phyloP scores from a whole-genome alignment of 345 rosid genomes.

The Eucalyptus decipiens region DNA sequence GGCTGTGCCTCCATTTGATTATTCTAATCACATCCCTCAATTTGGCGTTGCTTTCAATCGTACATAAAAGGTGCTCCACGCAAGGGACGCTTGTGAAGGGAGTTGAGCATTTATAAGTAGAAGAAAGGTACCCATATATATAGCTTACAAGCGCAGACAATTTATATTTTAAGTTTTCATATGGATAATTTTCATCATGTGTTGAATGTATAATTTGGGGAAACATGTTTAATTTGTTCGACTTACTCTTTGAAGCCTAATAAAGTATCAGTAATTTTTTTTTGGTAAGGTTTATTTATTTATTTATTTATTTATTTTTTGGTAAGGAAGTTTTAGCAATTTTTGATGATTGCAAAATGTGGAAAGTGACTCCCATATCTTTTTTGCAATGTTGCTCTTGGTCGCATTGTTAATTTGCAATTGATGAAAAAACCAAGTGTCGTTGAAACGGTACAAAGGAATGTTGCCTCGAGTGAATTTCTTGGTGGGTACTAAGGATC shows the following conservation, averaged over 20 bases:
- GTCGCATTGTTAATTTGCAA: not conserved
- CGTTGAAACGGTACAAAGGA: not conserved
- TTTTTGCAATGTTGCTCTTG: not conserved
- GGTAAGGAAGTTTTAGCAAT: not conserved
- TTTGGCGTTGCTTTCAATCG: too few relatives aligned
- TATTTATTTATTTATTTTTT: too few relatives aligned
- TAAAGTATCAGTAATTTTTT: too few relatives aligned
- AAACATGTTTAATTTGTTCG: too few relatives aligned
- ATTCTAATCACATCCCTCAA: too few relatives aligned
- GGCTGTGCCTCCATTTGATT: too few relatives aligned
- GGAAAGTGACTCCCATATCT: not conserved
- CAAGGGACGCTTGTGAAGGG: too few relatives aligned
- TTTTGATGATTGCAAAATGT: not conserved
- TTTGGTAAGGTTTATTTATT: too few relatives aligned
- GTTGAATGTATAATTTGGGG: not conserved
- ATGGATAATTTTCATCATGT: not conserved
- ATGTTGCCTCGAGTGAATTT: not conserved
- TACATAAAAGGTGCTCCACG: too few relatives aligned
- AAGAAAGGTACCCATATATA: too few relatives aligned
- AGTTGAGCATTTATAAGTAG: too few relatives aligned
- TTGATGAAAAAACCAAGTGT: not conserved
- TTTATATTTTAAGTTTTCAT: not conserved
- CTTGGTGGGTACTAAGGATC: not conserved
- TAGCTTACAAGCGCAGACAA: not conserved
- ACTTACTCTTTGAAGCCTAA: not conserved